Conservation (phyloP, 2,329 filamentous ascomycete genomes). For the Alternaria gaisen region DNA sequence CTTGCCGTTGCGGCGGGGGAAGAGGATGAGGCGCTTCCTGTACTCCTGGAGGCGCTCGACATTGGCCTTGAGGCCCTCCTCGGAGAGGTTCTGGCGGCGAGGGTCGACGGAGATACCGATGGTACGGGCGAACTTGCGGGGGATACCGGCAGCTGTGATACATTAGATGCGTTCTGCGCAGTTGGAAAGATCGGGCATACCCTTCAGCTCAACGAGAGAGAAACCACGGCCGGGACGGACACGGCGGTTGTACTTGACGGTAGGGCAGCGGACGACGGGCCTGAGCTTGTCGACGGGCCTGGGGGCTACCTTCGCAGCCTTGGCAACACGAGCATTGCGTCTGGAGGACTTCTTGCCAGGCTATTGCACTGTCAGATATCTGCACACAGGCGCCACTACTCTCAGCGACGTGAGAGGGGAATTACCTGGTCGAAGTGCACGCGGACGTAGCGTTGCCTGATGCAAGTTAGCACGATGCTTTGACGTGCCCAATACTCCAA, state of each 20-base stretch:
- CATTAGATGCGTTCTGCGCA: slow-evolving; percentile 23
- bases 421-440: slow-evolving; percentile 99
- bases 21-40: slow-evolving; percentile 94
- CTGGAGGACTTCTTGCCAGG: slow-evolving; percentile 95
- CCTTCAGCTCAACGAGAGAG: slow-evolving; percentile 95
- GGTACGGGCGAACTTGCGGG: slow-evolving; percentile 91
- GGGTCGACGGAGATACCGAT: slow-evolving; percentile 97
- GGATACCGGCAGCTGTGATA: slow-evolving; percentile 86
- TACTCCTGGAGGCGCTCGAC: slow-evolving; percentile 98
- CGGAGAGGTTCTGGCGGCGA: slow-evolving; percentile 95
- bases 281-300: slow-evolving; percentile 97
- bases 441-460: slow-evolving; percentile 93
- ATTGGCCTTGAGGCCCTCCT: slow-evolving; percentile 94
- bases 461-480: slow-evolving; percentile 33
- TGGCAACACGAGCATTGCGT: slow-evolving; percentile 88
- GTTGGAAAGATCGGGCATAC: slow-evolving; percentile 61
- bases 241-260: slow-evolving; percentile 80
- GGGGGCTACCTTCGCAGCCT: slow-evolving; percentile 94
- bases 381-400: slow-evolving; percentile 61
- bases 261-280: slow-evolving; percentile 93
- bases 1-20: slow-evolving; percentile 92
- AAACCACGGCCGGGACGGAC: slow-evolving; percentile 97
- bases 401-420: slow-evolving; percentile 61
- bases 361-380: slow-evolving; percentile 61
- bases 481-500: not conserved